Evolutionary conservation across 2,329 filamentous ascomycete species (phyloP), one percentile per base, ranked within the genome.

Genomic region (Elsinoe arachidis): DNA sequence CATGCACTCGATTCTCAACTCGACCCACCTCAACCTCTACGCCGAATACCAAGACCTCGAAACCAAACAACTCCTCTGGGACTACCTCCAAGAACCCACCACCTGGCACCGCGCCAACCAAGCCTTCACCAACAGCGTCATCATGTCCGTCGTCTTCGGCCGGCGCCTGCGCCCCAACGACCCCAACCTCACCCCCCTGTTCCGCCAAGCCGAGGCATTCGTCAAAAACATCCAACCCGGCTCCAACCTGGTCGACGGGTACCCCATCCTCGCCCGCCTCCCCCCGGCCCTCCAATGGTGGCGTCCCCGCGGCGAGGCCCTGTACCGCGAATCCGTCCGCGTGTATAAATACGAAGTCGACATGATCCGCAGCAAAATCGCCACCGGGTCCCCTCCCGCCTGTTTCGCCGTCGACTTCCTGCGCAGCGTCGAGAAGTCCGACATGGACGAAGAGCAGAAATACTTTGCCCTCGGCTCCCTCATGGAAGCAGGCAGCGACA

Each of bases 61-160:
- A 63, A 73, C 72, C 0, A 66, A 67, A 2, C 76, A 80, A 63
- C 73, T 80, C 68, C 58, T 79, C 4, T 63, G 67, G 9, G 78
- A 80, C 60, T 75, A 75, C 60, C 58, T 75, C 11, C 46, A 67
- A 0, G 57, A 65, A 0, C 76, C 77, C 0, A 67, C 71, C 19
- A 59, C 74, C 78, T 78, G 74, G 57, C 69, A 26, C 75, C 79
- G 61, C 72, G 35, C 39, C 41, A 56, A 77, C 0, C 74, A 75
- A 61, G 68, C 78, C 3, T 78, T 72, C 59, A 76, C 71, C 55
- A 80, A 80, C 60, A 78, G 74, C 59, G 72, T 79, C 55, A 76
- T 69, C 23, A 78, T 74, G 67, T 70, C 66, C 39, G 62, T 76
- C 14, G 54, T 67, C 30, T 66, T 61, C 57, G 66, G 65, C 10